A percentile compares a stretch with the other conserved stretches of the same genome.
phyloP scores from a whole-genome alignment of 441 rosid genomes.

The Pelargonium australe region DNA sequence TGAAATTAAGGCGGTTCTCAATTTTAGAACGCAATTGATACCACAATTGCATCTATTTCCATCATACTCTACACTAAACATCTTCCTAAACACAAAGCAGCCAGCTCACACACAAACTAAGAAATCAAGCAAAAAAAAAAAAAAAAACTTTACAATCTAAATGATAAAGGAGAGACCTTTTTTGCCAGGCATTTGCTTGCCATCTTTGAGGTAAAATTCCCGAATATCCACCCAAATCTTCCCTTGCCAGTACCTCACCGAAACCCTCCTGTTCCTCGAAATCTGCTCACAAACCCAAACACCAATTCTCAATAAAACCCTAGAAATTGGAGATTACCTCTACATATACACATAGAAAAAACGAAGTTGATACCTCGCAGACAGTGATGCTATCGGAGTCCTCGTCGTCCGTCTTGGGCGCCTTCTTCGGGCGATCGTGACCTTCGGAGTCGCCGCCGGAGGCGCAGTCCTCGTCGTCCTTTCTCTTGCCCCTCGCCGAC shows the following conservation, averaged over 20 bases:
- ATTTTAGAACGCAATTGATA: too few species aligned
- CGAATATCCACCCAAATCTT: constrained; percentile 78
- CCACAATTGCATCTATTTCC: too few species aligned
- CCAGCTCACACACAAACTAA: neutral
- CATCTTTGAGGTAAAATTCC: constrained; percentile 83
- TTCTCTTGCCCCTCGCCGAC: constrained; percentile 11
- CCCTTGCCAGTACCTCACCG: constrained; percentile 84
- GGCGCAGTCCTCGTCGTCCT: constrained; percentile 6
- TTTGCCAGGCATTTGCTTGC: constrained; percentile 71
- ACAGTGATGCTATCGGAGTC: constrained; percentile 2
- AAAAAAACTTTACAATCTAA: neutral
- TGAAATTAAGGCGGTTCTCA: too few species aligned
- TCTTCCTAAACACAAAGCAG: neutral
- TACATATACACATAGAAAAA: constrained; percentile 1
- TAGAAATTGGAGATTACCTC: neutral
- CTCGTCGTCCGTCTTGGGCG: neutral
- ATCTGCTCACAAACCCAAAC: constrained; percentile 34
- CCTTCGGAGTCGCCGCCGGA: constrained; percentile 1
- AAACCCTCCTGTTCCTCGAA: constrained; percentile 75
- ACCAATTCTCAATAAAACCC: constrained; percentile 9
- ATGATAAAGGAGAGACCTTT: constrained; percentile 41
- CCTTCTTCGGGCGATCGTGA: constrained; percentile 5
- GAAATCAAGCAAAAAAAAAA: neutral
- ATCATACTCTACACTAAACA: neutral
- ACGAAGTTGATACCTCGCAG: constrained; percentile 2